Percentiles rank a stretch among this genome's conserved stretches.
These are phyloP conservation scores for Candida glucosophila DNA, from an alignment of 1,139 yeast species.

Conservation along the genomic window DNA sequence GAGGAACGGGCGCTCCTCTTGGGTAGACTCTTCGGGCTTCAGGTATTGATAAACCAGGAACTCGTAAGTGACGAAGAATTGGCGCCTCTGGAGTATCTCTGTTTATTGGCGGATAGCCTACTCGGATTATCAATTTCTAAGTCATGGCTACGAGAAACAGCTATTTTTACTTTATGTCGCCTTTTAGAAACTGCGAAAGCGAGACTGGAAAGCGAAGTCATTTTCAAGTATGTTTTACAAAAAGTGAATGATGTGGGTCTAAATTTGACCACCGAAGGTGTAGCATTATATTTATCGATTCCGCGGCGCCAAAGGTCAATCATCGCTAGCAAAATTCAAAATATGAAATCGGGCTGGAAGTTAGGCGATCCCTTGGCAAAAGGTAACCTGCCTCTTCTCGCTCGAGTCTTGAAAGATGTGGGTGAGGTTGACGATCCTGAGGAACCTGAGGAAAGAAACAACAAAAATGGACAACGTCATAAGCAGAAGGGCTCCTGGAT, in stretches of 20 bases:
- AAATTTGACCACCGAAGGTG: conserved; percentile 68
- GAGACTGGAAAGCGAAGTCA: conserved; percentile 8
- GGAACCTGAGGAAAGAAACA: conserved; percentile 9
- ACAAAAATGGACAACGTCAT: too few species aligned
- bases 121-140: conserved; percentile 54
- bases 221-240: conserved; percentile 25
- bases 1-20: conserved; percentile 75
- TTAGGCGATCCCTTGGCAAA: conserved; percentile 62
- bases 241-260: conserved; percentile 46
- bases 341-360: conserved; percentile 50
- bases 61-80: conserved; percentile 27
- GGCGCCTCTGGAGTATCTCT: conserved; percentile 19
- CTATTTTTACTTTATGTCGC: conserved; percentile 61
- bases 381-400: conserved; percentile 52
- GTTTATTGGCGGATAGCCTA: conserved; percentile 34
- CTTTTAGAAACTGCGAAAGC: conserved; percentile 18
- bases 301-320: conserved; percentile 22
- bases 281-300: conserved; percentile 57
- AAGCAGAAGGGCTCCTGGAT: conserved; percentile 66
- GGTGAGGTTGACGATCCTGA: conserved; percentile 23
- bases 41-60: conserved; percentile 57
- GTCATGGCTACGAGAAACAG: conserved; percentile 83
- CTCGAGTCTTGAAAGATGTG: conserved; percentile 54
- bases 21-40: conserved; percentile 81
- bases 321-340: conserved; percentile 15